Conservation (phyloP, 371 early-diverging fungal genomes). For the Haplosporangium sp. region DNA sequence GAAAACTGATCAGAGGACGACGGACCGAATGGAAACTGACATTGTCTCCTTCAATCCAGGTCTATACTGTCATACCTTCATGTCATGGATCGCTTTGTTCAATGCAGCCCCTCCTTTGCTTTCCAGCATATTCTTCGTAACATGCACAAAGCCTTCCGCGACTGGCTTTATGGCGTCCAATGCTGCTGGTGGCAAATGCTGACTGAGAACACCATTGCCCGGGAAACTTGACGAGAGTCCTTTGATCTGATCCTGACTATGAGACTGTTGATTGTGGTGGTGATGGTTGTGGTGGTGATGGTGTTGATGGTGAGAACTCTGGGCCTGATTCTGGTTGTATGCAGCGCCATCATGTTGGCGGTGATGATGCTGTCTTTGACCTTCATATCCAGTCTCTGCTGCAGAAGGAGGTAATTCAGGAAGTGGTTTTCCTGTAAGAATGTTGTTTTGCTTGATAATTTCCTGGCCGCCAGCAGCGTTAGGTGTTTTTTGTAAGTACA, state of each 20-base stretch:
- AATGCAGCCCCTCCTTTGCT: conserved; percentile 58
- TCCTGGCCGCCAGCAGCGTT: conserved; percentile 64
- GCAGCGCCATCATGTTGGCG: too few relatives aligned
- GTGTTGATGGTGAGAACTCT: conserved; percentile 8
- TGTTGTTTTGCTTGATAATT: conserved; percentile 69
- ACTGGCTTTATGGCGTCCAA: conserved; percentile 54
- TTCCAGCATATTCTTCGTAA: conserved; percentile 72
- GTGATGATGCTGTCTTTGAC: conserved; percentile 11
- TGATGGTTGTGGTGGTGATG: conserved; percentile 17
- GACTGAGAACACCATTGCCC: conserved; percentile 40
- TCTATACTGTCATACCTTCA: conserved; percentile 47
- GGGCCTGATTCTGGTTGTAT: too few relatives aligned
- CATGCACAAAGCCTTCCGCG: conserved; percentile 58
- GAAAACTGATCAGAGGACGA: background rate
- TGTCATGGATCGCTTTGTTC: conserved; percentile 71
- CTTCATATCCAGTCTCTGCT: conserved; percentile 2
- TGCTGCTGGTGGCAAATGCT: conserved; percentile 51
- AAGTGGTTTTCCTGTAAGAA: conserved; percentile 62
- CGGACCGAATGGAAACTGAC: background rate
- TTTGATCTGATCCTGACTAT: conserved; percentile 27
- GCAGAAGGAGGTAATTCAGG: conserved; percentile 39
- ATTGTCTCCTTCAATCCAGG: background rate
- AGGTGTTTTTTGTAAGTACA: conserved; percentile 65
- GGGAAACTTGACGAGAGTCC: conserved; percentile 14
- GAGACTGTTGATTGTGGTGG: conserved; percentile 16